phyloP scores from a whole-genome alignment of 108 stramenopile genomes.

The Skeletonema potamos region DNA sequence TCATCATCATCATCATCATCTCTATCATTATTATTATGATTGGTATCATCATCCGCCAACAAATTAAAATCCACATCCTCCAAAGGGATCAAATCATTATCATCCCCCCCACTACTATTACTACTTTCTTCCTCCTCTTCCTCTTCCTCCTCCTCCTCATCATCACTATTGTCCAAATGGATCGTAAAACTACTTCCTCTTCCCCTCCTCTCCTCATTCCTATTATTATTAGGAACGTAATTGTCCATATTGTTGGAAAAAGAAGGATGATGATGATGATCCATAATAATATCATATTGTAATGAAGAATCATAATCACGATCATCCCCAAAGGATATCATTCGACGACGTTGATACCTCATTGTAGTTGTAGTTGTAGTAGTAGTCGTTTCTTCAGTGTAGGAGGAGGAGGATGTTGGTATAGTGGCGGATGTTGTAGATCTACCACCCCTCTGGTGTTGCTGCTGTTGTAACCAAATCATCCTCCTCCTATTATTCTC shows the following conservation, averaged over 20 bases:
- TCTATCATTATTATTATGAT: not conserved
- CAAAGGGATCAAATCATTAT: slow-evolving; percentile 21
- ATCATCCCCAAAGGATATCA: slow-evolving; percentile 43
- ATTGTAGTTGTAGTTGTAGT: too few species aligned
- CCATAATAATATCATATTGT: slow-evolving; percentile 18
- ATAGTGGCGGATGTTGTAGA: slow-evolving; percentile 2
- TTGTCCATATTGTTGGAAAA: not conserved
- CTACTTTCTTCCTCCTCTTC: too few species aligned
- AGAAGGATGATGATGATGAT: too few species aligned
- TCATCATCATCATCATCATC: not conserved
- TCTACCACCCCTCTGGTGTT: not conserved
- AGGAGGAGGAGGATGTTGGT: too few species aligned
- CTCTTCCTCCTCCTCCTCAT: slow-evolving; percentile 14
- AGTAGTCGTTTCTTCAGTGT: too few species aligned
- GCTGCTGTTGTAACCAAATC: too few species aligned
- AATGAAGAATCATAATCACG: slow-evolving; percentile 26
- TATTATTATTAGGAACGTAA: not conserved
- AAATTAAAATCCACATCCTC: slow-evolving; percentile 28
- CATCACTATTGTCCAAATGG: slow-evolving; percentile 15
- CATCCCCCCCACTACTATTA: not conserved
- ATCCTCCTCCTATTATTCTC: not conserved
- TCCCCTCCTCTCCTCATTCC: not conserved
- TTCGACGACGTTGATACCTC: slow-evolving; percentile 11
- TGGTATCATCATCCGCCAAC: not conserved
- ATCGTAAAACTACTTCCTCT: slow-evolving; percentile 32